Evolutionary conservation across 177 flowering plant genomes (phyloP).

Genomic region (Vitis hybrid): DNA sequence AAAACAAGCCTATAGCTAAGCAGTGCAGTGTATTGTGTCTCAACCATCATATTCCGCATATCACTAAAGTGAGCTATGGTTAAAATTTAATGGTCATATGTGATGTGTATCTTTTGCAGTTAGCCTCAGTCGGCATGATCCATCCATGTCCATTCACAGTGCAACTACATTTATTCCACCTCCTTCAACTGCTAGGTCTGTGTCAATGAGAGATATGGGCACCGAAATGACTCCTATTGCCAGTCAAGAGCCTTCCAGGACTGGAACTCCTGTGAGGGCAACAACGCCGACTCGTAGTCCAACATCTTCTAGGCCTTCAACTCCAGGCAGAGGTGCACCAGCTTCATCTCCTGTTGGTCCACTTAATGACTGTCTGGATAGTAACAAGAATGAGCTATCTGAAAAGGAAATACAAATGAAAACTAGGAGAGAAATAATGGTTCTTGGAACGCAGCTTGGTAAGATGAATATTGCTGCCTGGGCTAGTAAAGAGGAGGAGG

Average conservation of each 20-base stretch:
- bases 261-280: conserved; percentile 80
- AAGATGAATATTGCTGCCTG: conserved; percentile 88
- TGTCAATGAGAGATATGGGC: conserved; percentile 98
- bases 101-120: conserved; percentile 40
- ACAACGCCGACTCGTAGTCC: conserved; percentile 84
- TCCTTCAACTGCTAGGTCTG: conserved; percentile 84
- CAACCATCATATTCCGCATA: too few relatives aligned
- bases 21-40: too few relatives aligned
- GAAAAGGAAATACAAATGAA: conserved; percentile 79
- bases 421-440: conserved; percentile 84
- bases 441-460: conserved; percentile 81
- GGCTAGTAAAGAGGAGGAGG: conserved; percentile 86
- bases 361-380: conserved; percentile 20
- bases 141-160: conserved; percentile 54
- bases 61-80: background rate
- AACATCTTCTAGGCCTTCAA: conserved; percentile 65
- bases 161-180: conserved; percentile 70
- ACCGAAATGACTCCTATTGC: conserved; percentile 97
- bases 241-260: conserved; percentile 94
- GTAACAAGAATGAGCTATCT: conserved; percentile 45
- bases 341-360: conserved; percentile 36
- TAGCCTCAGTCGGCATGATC: conserved; percentile 69
- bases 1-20: too few relatives aligned
- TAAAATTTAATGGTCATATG: background rate
- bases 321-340: conserved; percentile 60